Evolutionary conservation across 2,329 filamentous ascomycete genomes (phyloP), one percentile per base, ranked within the genome.

Genomic region (Fusarium bactridioides): DNA sequence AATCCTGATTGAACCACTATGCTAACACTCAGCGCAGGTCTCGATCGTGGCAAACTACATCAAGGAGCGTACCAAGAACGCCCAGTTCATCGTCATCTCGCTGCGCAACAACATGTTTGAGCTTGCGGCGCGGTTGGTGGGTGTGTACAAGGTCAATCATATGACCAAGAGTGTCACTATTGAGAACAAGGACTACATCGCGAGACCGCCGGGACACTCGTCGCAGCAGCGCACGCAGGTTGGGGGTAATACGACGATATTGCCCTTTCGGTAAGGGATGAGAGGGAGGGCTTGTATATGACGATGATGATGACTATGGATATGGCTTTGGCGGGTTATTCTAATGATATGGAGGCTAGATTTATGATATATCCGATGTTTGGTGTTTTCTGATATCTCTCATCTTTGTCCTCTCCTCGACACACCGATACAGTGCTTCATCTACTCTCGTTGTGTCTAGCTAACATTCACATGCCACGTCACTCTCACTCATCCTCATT

Each of bases 31-130:
- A 53, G 10, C 40, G 11, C 76, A 95, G 94, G 93, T 98, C 44
- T 97, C 94, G 3, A 99, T 99, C 79, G 96, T 99, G 50, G 96
- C 96, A 65, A 96, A 94, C 78, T 99, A 99, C 82, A 99, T 99
- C 88, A 98, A 98, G 85, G 96, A 99, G 85, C 89, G 96, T 61
- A 99, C 96, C 68, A 98, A 98, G 88, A 99, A 99, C 83, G 97
- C 96, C 4, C 96, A 99, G 80, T 99, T 99, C 82, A 96, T 99
- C 77, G 96, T 99, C 79, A 99, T 99, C 79, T 98, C 94, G 21
- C 86, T 99, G 78, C 89, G 96, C 78, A 99, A 99, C 84, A 99
- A 99, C 86, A 99, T 99, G 96, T 99, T 99, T 83, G 96, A 99
- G 86, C 90, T 99, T 72, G 95, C 97, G n/a, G 91, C 94, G 64